These are phyloP conservation scores for Cutaneotrichosporon cutaneum DNA, from an alignment of 1,284 basidiomycete species.

Conservation along the genomic window DNA sequence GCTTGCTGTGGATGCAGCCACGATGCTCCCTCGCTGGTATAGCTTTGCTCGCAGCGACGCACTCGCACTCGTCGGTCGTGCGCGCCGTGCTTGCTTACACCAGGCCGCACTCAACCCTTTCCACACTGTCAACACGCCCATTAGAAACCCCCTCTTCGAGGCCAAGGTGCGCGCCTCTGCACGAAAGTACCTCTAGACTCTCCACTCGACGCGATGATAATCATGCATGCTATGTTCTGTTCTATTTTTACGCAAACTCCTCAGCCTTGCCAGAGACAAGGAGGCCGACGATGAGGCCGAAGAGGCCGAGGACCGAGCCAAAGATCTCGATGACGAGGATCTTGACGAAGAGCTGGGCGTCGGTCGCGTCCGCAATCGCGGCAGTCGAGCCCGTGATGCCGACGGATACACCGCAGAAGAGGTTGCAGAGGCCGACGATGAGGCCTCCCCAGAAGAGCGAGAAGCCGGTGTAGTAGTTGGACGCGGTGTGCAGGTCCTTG, in stretches of 20 bases:
- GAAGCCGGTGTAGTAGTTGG: slow-evolving; percentile 89
- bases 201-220: slow-evolving; percentile 3
- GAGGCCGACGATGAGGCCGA: slow-evolving; percentile 70
- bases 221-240: slow-evolving; percentile 27
- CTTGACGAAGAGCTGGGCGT: slow-evolving; percentile 89
- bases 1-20: no score
- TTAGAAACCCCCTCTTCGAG: slow-evolving; percentile 78
- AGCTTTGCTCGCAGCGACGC: neutral
- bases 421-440: slow-evolving; percentile 81
- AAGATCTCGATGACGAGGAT: slow-evolving; percentile 94
- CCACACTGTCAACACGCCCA: slow-evolving; percentile 79
- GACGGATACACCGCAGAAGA: slow-evolving; percentile 88
- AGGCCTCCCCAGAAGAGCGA: slow-evolving; percentile 93
- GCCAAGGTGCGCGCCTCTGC: slow-evolving; percentile 77
- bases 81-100: no score
- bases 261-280: slow-evolving; percentile 55
- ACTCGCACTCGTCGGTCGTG: no score
- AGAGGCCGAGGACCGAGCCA: slow-evolving; percentile 85
- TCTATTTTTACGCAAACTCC: slow-evolving; percentile 45
- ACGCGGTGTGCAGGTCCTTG: slow-evolving; percentile 69
- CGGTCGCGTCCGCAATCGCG: slow-evolving; percentile 86
- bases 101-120: slow-evolving; percentile 89
- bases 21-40: neutral
- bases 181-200: slow-evolving; percentile 68
- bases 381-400: slow-evolving; percentile 90